Evolutionary conservation across 495 filamentous ascomycete genomes (phyloP).

Genomic region (Xylaria acuta): DNA sequence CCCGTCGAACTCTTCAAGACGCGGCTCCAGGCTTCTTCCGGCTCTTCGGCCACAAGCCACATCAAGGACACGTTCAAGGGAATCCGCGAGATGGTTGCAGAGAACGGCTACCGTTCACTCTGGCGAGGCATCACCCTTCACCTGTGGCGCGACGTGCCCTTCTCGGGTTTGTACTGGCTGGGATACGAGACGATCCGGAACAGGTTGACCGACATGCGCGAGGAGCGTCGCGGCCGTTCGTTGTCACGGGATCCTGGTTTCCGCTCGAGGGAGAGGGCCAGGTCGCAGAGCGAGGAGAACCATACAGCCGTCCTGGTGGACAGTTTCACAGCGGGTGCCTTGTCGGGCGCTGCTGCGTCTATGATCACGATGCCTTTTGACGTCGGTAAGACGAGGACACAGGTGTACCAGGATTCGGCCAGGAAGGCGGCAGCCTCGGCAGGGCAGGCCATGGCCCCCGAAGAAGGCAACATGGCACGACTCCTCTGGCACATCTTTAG

Average conservation of each 20-base stretch:
- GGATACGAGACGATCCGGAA: slow-evolving; percentile 87
- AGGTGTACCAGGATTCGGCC: slow-evolving; percentile 69
- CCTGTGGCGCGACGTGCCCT: slow-evolving; percentile 95
- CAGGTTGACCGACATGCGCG: slow-evolving; percentile 66
- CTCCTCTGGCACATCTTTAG: slow-evolving; percentile 88
- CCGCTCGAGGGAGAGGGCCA: slow-evolving; percentile 47
- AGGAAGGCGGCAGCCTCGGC: slow-evolving; percentile 35
- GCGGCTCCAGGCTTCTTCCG: slow-evolving; percentile 81
- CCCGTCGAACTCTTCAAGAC: slow-evolving; percentile 97
- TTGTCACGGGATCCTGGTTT: slow-evolving; percentile 36
- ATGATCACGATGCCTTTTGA: slow-evolving; percentile 96
- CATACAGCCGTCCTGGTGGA: slow-evolving; percentile 79
- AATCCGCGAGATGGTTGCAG: slow-evolving; percentile 76
- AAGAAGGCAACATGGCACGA: slow-evolving; percentile 73
- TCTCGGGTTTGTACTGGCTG: slow-evolving; percentile 97
- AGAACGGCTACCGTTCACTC: slow-evolving; percentile 77
- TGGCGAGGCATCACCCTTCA: slow-evolving; percentile 95
- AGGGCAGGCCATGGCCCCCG: slow-evolving; percentile 59
- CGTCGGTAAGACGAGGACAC: slow-evolving; percentile 93
- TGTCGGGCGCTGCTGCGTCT: slow-evolving; percentile 82
- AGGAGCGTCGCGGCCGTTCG: slow-evolving; percentile 50
- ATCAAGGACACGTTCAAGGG: slow-evolving; percentile 78
- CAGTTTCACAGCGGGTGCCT: slow-evolving; percentile 84
- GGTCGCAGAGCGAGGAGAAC: slow-evolving; percentile 60
- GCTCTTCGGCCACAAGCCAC: slow-evolving; percentile 54